A percentile compares a stretch with the other conserved stretches of the same genome.
Evolutionary conservation across 345 rosid species (phyloP).

Genomic region (Kernera saxatilis): DNA sequence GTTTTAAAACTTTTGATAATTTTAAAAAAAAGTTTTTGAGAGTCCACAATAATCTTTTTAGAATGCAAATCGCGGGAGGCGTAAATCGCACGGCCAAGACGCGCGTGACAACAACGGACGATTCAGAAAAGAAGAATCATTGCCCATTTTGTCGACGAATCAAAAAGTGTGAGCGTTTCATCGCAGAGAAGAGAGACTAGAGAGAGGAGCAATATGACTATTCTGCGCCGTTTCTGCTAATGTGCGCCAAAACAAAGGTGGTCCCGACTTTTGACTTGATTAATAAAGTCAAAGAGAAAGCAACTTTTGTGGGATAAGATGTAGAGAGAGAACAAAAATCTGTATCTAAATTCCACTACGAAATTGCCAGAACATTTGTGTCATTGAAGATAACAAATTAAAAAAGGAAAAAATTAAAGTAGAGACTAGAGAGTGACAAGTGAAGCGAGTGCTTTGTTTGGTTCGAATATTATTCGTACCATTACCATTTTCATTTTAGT

Average conservation of each 20-base stretch:
- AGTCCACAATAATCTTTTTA: too few species aligned
- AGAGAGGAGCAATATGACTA: not conserved
- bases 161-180: not conserved
- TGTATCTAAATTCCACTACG: constrained; percentile 22
- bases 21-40: too few species aligned
- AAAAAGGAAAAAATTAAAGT: not conserved
- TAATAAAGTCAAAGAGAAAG: constrained; percentile 58
- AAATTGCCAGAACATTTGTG: constrained; percentile 13
- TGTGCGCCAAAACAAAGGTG: constrained; percentile 1
- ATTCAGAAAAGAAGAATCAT: not conserved
- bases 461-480: constrained; percentile 17
- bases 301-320: constrained; percentile 21
- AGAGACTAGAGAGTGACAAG: constrained; percentile 24
- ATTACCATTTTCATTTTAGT: constrained; percentile 1
- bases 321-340: not conserved
- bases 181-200: not conserved
- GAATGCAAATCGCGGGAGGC: too few species aligned
- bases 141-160: constrained; percentile 4
- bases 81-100: constrained; percentile 9
- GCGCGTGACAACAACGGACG: not conserved
- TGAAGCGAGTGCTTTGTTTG: constrained; percentile 22
- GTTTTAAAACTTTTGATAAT: too few species aligned
- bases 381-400: not conserved
- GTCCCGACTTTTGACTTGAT: constrained; percentile 53
- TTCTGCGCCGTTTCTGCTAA: not conserved